Evolutionary conservation across 495 filamentous ascomycete genomes (phyloP).

Genomic region (Penicillium atrosanguineum): DNA sequence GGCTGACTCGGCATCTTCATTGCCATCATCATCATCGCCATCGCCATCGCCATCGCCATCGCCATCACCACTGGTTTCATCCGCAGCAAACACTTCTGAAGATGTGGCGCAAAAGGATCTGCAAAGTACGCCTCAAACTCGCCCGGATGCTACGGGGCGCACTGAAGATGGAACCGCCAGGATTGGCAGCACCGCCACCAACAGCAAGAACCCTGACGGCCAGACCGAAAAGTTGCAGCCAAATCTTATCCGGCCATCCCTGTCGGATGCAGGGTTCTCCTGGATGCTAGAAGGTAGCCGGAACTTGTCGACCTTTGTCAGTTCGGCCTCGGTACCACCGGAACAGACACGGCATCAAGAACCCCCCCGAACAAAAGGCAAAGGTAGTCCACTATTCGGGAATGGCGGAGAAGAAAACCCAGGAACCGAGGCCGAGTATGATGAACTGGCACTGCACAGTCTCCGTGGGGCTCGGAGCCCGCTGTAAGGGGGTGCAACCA

Average conservation of each 20-base stretch:
- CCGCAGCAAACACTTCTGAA: not conserved
- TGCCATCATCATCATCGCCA: not conserved
- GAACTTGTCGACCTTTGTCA: slow-evolving; percentile 48
- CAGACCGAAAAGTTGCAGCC: slow-evolving; percentile 10
- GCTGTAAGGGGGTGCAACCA: slow-evolving; percentile 13
- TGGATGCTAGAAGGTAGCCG: slow-evolving; percentile 83
- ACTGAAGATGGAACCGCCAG: slow-evolving; percentile 11
- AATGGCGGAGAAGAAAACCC: slow-evolving; percentile 33
- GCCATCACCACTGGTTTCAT: slow-evolving; percentile 4
- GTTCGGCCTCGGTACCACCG: slow-evolving; percentile 45
- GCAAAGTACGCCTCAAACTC: slow-evolving; percentile 1
- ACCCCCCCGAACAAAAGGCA: slow-evolving; percentile 26
- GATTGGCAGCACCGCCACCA: slow-evolving; percentile 10
- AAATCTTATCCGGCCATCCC: slow-evolving; percentile 24
- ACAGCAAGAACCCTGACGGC: slow-evolving; percentile 3
- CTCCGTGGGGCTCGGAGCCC: slow-evolving; percentile 52
- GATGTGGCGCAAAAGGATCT: slow-evolving; percentile 5
- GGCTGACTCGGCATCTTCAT: slow-evolving; percentile 7
- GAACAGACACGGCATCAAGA: slow-evolving; percentile 44
- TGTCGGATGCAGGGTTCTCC: slow-evolving; percentile 85
- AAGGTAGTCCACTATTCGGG: slow-evolving; percentile 37
- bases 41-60: slow-evolving; percentile 13
- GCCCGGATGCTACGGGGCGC: slow-evolving; percentile 7
- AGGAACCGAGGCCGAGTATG: slow-evolving; percentile 29
- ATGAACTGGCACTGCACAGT: slow-evolving; percentile 46